A percentile compares a stretch with the other conserved stretches of the same genome.
Evolutionary conservation across 1,284 basidiomycete species (phyloP).

Genomic region (Cryptococcus jaspeensis): DNA sequence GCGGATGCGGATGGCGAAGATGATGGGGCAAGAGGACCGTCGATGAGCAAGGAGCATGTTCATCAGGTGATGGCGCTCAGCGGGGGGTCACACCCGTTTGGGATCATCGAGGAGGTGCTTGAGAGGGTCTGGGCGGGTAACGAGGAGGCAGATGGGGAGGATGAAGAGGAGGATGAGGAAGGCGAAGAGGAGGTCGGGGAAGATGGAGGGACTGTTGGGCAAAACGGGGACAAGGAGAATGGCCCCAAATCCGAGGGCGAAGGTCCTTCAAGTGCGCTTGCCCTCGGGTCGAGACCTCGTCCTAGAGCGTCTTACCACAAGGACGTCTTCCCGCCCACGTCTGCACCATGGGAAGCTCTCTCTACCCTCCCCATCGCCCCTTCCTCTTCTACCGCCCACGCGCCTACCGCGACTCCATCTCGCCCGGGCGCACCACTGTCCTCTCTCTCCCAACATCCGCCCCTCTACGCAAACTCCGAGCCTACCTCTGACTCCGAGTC

Average conservation of each 20-base stretch:
- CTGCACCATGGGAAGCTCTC: neutral
- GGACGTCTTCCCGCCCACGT: neutral
- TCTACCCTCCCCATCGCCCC: neutral
- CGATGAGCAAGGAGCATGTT: conserved; percentile 10
- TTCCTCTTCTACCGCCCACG: too few relatives aligned
- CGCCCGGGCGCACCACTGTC: too few relatives aligned
- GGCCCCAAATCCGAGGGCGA: too few relatives aligned
- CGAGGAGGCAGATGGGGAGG: neutral
- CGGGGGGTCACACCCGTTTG: neutral
- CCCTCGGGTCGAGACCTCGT: neutral
- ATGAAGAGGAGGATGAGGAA: neutral
- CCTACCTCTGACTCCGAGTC: neutral
- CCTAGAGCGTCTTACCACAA: neutral
- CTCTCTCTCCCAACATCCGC: too few relatives aligned
- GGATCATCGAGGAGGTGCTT: neutral
- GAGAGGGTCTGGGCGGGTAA: neutral
- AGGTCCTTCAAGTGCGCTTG: neutral
- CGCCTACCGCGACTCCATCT: too few relatives aligned
- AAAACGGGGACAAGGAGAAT: neutral
- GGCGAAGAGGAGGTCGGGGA: neutral
- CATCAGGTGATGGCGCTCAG: conserved; percentile 5
- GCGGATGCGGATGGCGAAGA: neutral
- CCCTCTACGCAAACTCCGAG: too few relatives aligned
- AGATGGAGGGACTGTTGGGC: neutral
- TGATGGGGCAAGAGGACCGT: neutral